Evolutionary conservation across 2,329 filamentous ascomycete species (phyloP).

Genomic region (Ophiosphaerella herpotricha): DNA sequence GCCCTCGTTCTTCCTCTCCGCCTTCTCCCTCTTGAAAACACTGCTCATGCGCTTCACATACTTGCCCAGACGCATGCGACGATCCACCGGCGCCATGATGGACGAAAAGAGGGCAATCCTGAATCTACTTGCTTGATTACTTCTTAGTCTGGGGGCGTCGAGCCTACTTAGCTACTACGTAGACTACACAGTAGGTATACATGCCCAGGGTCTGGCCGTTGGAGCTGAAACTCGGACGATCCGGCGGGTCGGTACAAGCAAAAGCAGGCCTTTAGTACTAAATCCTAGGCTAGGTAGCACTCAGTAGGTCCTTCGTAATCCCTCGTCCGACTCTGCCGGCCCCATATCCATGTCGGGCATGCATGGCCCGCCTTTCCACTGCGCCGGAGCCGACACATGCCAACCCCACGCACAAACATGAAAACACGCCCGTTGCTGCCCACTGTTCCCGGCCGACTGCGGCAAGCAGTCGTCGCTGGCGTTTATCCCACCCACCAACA

Average conservation of each 20-base stretch:
- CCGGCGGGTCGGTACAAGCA: constrained; percentile 20
- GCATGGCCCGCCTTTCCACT: constrained; percentile 24
- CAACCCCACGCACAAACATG: constrained; percentile 34
- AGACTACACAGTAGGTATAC: constrained; percentile 19
- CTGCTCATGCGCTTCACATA: constrained; percentile 49
- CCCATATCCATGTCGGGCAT: too few species aligned
- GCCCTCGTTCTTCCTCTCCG: constrained; percentile 21
- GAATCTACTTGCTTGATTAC: not conserved
- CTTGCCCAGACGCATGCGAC: constrained; percentile 42
- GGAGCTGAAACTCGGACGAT: constrained; percentile 36
- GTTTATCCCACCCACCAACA: too few species aligned
- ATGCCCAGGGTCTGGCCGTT: constrained; percentile 32
- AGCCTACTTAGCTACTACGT: too few species aligned
- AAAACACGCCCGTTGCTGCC: too few species aligned
- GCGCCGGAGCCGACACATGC: constrained; percentile 27
- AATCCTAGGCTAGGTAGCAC: not conserved
- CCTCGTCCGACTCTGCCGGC: too few species aligned
- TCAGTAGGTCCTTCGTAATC: not conserved
- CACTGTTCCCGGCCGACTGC: too few species aligned
- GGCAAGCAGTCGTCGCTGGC: too few species aligned
- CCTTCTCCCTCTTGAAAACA: constrained; percentile 43
- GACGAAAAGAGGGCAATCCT: too few species aligned
- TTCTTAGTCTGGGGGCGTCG: too few species aligned
- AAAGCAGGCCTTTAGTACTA: too few species aligned
- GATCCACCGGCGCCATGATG: constrained; percentile 12